Evolutionary conservation across 805 yeast genomes (phyloP).

Genomic region (Metschnikowia rubicola): DNA sequence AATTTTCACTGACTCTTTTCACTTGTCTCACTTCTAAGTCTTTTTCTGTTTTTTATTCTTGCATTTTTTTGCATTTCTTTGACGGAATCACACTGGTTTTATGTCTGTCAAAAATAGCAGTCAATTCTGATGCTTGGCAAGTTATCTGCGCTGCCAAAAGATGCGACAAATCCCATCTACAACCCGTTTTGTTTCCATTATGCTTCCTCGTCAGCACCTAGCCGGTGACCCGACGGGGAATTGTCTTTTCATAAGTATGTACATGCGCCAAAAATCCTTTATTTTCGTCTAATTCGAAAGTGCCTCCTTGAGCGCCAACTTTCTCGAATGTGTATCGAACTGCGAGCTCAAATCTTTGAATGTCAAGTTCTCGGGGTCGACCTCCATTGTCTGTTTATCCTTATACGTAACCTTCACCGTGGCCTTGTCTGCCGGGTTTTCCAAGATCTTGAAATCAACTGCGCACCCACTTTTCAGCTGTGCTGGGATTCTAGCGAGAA

Average conservation of each 20-base stretch:
- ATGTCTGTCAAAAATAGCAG: no score
- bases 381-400: conserved; percentile 68
- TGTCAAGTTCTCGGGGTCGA: conserved; percentile 57
- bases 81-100: no score
- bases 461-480: conserved; percentile 55
- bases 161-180: no score
- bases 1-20: no score
- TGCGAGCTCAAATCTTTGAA: conserved; percentile 61
- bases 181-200: no score
- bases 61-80: no score
- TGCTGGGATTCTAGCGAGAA: conserved; percentile 79
- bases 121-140: no score
- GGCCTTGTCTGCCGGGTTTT: conserved; percentile 44
- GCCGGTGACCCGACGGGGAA: neutral
- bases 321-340: conserved; percentile 81
- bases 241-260: neutral
- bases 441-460: conserved; percentile 61
- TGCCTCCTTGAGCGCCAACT: conserved; percentile 70
- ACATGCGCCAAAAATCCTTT: neutral
- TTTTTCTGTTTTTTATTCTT: no score
- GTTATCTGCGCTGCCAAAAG: no score
- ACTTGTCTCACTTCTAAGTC: no score
- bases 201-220: no score
- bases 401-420: conserved; percentile 70
- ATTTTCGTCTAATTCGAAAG: conserved; percentile 33